Percentiles rank a stretch among this genome's conserved stretches.
Evolutionary conservation across 78 protist genomes (phyloP).

Genomic region (Dictyostelium purpureum): DNA sequence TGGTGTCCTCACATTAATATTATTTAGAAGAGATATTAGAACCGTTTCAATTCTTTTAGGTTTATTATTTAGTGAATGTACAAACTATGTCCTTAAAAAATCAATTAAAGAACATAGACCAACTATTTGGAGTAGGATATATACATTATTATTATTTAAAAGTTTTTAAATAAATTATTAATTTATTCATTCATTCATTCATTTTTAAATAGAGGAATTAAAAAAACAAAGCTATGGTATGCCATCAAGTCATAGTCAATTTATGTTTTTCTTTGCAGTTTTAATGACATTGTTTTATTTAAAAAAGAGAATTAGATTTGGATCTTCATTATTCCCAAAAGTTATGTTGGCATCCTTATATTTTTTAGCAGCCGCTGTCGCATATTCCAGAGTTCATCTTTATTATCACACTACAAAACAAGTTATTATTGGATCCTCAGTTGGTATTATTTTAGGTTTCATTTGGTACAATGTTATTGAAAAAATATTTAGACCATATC

Average conservation of each 20-base stretch:
- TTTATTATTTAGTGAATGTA: conserved; percentile 44
- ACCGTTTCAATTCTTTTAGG: conserved; percentile 46
- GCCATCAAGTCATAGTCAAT: conserved; percentile 82
- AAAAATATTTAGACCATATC: conserved; percentile 32
- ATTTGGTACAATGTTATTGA: conserved; percentile 32
- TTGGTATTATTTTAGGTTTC: conserved; percentile 32
- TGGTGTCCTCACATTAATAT: conserved; percentile 34
- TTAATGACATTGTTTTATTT: conserved; percentile 46
- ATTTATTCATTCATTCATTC: not conserved
- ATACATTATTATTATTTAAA: not conserved
- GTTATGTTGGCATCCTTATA: not conserved
- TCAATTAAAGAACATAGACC: conserved; percentile 74
- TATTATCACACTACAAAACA: conserved; percentile 63
- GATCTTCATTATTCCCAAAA: not conserved
- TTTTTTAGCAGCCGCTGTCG: conserved; percentile 35
- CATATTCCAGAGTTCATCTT: conserved; percentile 72
- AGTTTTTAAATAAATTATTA: not conserved
- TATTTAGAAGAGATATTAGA: conserved; percentile 65
- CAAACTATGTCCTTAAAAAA: conserved; percentile 65
- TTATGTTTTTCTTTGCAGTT: conserved; percentile 80
- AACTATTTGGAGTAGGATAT: conserved; percentile 16
- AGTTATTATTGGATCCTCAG: conserved; percentile 28
- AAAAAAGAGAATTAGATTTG: conserved; percentile 4
- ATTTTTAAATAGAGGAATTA: conserved; percentile 32
- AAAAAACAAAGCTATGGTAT: conserved; percentile 79